Evolutionary conservation across 2,329 filamentous ascomycete species (phyloP), one percentile per base, ranked within the genome.

Genomic region (Xylaria sp.): DNA sequence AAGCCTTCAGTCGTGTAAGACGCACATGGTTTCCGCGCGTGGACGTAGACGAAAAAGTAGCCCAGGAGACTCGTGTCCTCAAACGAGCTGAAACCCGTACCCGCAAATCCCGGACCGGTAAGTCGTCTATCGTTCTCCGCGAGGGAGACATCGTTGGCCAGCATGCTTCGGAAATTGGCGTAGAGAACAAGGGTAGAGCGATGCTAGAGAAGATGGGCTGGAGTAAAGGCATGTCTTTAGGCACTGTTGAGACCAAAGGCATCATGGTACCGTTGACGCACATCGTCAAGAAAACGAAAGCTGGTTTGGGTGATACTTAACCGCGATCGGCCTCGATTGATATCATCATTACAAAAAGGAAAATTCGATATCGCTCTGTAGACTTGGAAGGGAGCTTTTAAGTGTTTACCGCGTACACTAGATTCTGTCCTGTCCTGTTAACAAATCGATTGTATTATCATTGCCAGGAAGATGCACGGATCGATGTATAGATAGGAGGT

Each of bases 121-220:
- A 50, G 76, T 78, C 77, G 63, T 75, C 78, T 3, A 86, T 86
- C 13, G 85, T 84, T 1, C 93, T 96, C 73, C 88, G 87, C 69
- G 92, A 98, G 75, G 96, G 96, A 21, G 94, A 98, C 72, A 84
- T 97, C 32, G 94, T 98, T 2, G 96, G 95, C 57, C 93, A 88
- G 1, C 88, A 90, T 57, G 94, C 95, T 1, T 92, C 94, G 12
- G 94, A 97, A 78, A 85, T 99, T 37, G 92, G 93, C 0, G 84
- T 85, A 4, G 92, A 92, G 62, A 98, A 97, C 78, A 93, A 89
- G 73, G 96, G 96, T 12, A 88, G 93, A 60, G 89, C 90, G 2
- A 92, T 99, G 89, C 82, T 99, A 71, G 93, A 97, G 82, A 98
- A 96, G 82, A 98, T 98, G 96, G 96, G 96, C 3, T 99, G 96